Percentiles rank a stretch among this genome's conserved stretches.
These are phyloP conservation scores for Hymenochaete sp. DNA, from an alignment of 1,284 basidiomycete species.

Conservation along the genomic window DNA sequence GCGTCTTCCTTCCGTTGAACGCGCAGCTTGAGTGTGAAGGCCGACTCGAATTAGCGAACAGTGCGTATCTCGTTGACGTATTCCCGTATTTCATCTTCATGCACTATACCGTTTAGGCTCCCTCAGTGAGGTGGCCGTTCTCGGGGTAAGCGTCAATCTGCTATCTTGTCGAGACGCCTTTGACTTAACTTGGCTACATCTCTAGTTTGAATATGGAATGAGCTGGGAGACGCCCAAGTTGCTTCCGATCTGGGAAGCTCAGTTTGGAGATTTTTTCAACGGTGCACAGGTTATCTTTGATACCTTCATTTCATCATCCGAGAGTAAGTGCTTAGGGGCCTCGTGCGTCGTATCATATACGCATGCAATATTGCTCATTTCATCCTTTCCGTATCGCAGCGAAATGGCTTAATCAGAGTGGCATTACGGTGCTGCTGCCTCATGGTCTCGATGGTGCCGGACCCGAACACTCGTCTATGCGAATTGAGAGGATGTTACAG, in stretches of 20 bases:
- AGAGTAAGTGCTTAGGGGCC: no score
- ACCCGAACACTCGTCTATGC: constrained; percentile 82
- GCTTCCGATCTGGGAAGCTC: constrained; percentile 85
- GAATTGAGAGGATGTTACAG: constrained; percentile 82
- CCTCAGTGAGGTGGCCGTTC: constrained; percentile 78
- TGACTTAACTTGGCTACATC: constrained; percentile 9
- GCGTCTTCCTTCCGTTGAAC: constrained; percentile 72
- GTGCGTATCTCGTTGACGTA: constrained; percentile 34
- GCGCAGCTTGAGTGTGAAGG: constrained; percentile 52
- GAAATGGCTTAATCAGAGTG: constrained; percentile 92
- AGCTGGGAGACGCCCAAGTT: constrained; percentile 79
- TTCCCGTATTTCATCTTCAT: background rate
- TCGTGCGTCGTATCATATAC: no score
- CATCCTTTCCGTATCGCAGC: constrained; percentile 36
- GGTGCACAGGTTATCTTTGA: constrained; percentile 85
- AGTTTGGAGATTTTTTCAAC: constrained; percentile 91
- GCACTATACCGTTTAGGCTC: constrained; percentile 44
- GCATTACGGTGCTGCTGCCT: constrained; percentile 76
- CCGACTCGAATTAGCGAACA: constrained; percentile 77
- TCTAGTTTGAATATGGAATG: constrained; percentile 78
- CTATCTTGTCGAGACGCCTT: no score
- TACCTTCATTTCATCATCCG: constrained; percentile 74
- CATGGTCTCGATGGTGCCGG: constrained; percentile 86
- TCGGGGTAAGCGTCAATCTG: constrained; percentile 48
- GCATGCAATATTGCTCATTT: background rate